Percentiles rank a stretch among this genome's conserved stretches.
These are phyloP conservation scores for Mimosa bimucronata DNA, from an alignment of 306 rosid species.

Conservation along the genomic window DNA sequence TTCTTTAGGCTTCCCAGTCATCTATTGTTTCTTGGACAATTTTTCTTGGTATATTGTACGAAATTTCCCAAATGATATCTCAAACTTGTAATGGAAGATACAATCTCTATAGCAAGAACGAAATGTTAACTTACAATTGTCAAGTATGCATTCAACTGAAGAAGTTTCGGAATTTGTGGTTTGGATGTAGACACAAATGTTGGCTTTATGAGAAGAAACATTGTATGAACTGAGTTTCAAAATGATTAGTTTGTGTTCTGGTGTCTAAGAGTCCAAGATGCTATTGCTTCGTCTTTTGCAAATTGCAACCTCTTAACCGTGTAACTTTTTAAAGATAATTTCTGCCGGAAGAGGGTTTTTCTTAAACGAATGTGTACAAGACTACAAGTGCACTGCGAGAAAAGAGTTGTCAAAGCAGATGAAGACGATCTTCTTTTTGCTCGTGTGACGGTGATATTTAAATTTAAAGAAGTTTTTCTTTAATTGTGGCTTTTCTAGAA, in stretches of 20 bases:
- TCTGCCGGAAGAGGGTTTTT: too few species aligned
- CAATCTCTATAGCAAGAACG: not conserved
- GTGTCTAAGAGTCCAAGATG: too few species aligned
- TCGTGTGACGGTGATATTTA: too few species aligned
- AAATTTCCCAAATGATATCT: not conserved
- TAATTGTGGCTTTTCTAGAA: too few species aligned
- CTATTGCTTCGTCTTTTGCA: too few species aligned
- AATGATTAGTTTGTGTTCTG: not conserved
- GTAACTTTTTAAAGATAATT: too few species aligned
- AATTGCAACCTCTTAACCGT: too few species aligned
- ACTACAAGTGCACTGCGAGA: too few species aligned
- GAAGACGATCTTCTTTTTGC: too few species aligned
- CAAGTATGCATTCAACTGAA: not conserved
- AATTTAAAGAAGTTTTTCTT: too few species aligned
- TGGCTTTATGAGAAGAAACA: not conserved
- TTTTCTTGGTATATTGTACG: not conserved
- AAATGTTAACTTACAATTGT: not conserved
- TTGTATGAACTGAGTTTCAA: not conserved
- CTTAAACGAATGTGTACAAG: too few species aligned
- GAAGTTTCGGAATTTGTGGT: not conserved
- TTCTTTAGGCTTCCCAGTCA: not conserved
- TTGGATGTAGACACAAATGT: not conserved
- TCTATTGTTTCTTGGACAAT: not conserved
- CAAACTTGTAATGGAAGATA: not conserved
- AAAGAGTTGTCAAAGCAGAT: too few species aligned